phyloP scores from a whole-genome alignment of 1,284 basidiomycete genomes.

The Mycena sp. region DNA sequence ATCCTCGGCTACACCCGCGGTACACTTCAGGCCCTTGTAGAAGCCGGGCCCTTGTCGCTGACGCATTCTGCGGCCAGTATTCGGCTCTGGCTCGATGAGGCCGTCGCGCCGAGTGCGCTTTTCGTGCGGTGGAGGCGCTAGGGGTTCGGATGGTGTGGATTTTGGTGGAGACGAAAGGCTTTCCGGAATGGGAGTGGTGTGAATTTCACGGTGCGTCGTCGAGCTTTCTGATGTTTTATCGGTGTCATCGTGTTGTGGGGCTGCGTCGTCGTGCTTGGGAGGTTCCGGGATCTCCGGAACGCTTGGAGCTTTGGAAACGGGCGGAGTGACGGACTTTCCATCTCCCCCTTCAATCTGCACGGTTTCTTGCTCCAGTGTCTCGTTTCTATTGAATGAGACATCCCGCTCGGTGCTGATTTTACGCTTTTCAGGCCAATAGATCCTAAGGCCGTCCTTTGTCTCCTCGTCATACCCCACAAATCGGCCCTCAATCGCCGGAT shows the following conservation, averaged over 20 bases:
- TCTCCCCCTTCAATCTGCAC: slow-evolving; percentile 32
- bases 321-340: not conserved
- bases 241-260: not conserved
- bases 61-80: slow-evolving; percentile 3
- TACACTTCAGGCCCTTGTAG: not conserved
- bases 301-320: not conserved
- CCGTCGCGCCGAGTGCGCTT: not conserved
- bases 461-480: not conserved
- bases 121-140: not conserved
- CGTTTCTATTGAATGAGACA: slow-evolving; percentile 25
- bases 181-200: not conserved
- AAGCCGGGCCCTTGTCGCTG: not conserved
- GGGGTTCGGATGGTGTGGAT: not conserved
- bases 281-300: not conserved
- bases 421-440: not conserved
- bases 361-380: slow-evolving; percentile 7
- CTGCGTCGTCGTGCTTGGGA: not conserved
- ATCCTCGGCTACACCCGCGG: not conserved
- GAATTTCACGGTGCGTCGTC: not conserved
- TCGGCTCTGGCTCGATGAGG: not conserved
- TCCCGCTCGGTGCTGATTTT: not conserved
- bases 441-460: not conserved
- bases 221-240: not conserved
- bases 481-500: not conserved
- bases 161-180: not conserved